Conservation (phyloP, 2,329 filamentous ascomycete species). For the Fusarium sp. region DNA sequence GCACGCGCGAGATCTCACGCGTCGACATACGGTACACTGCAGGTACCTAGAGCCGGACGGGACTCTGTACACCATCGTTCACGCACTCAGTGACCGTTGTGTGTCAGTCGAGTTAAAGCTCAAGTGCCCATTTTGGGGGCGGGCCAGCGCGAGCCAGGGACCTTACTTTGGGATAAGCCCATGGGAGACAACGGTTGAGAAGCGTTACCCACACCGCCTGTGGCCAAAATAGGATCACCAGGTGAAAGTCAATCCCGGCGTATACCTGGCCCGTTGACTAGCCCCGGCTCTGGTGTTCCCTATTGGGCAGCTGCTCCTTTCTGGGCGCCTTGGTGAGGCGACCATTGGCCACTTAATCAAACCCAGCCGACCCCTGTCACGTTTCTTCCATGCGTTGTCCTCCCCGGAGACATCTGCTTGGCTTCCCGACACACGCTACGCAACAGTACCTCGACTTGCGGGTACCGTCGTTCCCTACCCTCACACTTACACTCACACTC, state of each 20-base stretch:
- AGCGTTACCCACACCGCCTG: slow-evolving; percentile 50
- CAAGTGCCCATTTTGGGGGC: slow-evolving; percentile 43
- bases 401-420: slow-evolving; percentile 48
- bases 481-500: slow-evolving; percentile 19
- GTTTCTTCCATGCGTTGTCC: slow-evolving; percentile 64
- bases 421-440: slow-evolving; percentile 28
- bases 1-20: slow-evolving; percentile 27
- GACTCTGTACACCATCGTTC: slow-evolving; percentile 31
- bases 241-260: slow-evolving; percentile 52
- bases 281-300: slow-evolving; percentile 60
- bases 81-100: slow-evolving; percentile 39
- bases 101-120: slow-evolving; percentile 42
- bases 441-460: slow-evolving; percentile 31
- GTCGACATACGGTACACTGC: slow-evolving; percentile 28
- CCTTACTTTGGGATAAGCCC: slow-evolving; percentile 33
- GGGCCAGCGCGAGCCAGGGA: slow-evolving; percentile 33
- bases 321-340: slow-evolving; percentile 53
- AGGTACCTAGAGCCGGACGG: slow-evolving; percentile 30
- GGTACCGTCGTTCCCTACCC: slow-evolving; percentile 26
- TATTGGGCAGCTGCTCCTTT: slow-evolving; percentile 63
- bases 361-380: slow-evolving; percentile 62
- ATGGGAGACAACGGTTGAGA: slow-evolving; percentile 32
- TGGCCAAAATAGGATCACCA: slow-evolving; percentile 49
- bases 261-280: slow-evolving; percentile 58
- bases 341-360: slow-evolving; percentile 67